Conservation (phyloP, 208 protist genomes). For the Trypanosoma caninum region DNA sequence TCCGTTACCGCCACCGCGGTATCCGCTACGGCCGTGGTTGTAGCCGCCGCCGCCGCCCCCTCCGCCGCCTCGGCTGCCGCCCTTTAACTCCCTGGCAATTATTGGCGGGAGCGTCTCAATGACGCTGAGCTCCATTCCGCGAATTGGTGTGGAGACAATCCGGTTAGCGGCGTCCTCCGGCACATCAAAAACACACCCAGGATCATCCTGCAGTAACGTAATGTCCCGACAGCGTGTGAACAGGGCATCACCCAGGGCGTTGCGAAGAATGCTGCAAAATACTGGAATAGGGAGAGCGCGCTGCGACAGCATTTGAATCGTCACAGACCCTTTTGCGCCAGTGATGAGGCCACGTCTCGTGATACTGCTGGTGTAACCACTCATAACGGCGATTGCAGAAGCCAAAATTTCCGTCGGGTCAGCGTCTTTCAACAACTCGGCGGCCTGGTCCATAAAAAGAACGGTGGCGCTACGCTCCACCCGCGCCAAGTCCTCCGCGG, state of each 20-base stretch:
- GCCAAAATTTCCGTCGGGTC: constrained; percentile 85
- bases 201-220: constrained; percentile 80
- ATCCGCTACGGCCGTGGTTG: constrained; percentile 6
- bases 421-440: constrained; percentile 84
- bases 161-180: constrained; percentile 57
- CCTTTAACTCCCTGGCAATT: constrained; percentile 75
- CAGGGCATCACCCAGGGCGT: constrained; percentile 75
- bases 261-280: constrained; percentile 87
- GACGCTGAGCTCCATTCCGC: constrained; percentile 57
- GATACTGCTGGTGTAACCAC: constrained; percentile 89
- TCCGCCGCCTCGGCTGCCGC: constrained; percentile 34
- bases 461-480: constrained; percentile 82
- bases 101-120: constrained; percentile 83
- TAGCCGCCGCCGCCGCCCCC: constrained; percentile 32
- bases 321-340: constrained; percentile 66
- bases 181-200: constrained; percentile 89
- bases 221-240: constrained; percentile 84
- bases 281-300: constrained; percentile 71
- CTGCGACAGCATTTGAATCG: constrained; percentile 69
- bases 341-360: constrained; percentile 78
- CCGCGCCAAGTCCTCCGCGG: constrained; percentile 81
- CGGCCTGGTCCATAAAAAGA: constrained; percentile 86
- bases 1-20: constrained; percentile 25
- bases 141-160: constrained; percentile 56
- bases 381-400: constrained; percentile 89